phyloP scores from a whole-genome alignment of 164 flowering plant genomes.

The Stephania japonica region DNA sequence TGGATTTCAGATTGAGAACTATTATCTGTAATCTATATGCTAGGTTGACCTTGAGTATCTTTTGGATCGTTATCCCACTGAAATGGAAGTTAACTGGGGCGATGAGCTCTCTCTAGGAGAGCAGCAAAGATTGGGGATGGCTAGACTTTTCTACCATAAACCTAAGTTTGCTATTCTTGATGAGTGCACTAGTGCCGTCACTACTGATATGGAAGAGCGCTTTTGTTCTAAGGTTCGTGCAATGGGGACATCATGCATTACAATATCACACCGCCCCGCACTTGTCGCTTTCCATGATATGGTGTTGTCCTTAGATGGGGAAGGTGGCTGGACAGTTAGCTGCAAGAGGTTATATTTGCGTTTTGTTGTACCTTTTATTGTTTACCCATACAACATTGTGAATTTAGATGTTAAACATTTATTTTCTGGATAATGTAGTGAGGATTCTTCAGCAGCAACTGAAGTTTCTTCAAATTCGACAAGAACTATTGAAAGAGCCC shows the following conservation, averaged over 20 bases:
- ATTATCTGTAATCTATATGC: conserved; percentile 1
- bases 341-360: conserved; percentile 43
- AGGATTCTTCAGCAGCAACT: conserved; percentile 30
- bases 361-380: not conserved
- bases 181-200: conserved; percentile 99
- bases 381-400: not conserved
- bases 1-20: not conserved
- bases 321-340: conserved; percentile 90
- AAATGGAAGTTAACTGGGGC: conserved; percentile 95
- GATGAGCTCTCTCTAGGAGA: conserved; percentile 98
- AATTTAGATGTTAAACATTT: not conserved
- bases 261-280: conserved; percentile 99
- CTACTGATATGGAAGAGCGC: conserved; percentile 99
- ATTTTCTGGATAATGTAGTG: conserved; percentile 30
- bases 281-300: conserved; percentile 97
- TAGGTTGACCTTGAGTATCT: conserved; percentile 97
- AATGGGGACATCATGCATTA: conserved; percentile 99
- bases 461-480: conserved; percentile 25
- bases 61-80: conserved; percentile 86
- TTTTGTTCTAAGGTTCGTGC: conserved; percentile 95
- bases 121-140: conserved; percentile 99
- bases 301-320: conserved; percentile 95
- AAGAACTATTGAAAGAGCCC: conserved; percentile 46
- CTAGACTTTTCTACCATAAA: conserved; percentile 95
- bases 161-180: conserved; percentile 99